These are phyloP conservation scores for Cladobotryum mycophilum DNA, from an alignment of 2,329 filamentous ascomycete species.

Conservation along the genomic window DNA sequence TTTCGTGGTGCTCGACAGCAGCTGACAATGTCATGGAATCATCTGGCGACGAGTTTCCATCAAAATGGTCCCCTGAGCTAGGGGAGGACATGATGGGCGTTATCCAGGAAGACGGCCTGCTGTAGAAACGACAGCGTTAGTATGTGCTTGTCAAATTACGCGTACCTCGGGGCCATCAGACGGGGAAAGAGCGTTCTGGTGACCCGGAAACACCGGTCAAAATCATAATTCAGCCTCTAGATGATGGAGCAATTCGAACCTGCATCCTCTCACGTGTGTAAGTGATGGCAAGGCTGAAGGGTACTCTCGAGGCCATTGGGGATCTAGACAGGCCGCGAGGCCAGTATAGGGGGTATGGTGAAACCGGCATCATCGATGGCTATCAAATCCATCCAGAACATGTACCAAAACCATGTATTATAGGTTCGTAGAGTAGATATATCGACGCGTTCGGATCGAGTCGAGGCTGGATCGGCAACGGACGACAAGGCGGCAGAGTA, in stretches of 20 bases:
- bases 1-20: slow-evolving; percentile 28
- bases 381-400: slow-evolving; percentile 31
- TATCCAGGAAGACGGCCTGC: slow-evolving; percentile 53
- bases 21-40: slow-evolving; percentile 36
- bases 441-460: slow-evolving; percentile 27
- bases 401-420: slow-evolving; percentile 19
- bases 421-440: slow-evolving; percentile 25
- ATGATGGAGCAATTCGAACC: slow-evolving; percentile 31
- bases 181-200: slow-evolving; percentile 20
- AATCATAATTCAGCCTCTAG: slow-evolving; percentile 14
- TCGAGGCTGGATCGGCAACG: slow-evolving; percentile 31
- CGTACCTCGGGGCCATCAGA: slow-evolving; percentile 17
- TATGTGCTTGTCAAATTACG: slow-evolving; percentile 15
- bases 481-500: slow-evolving; percentile 28
- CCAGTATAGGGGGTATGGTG: slow-evolving; percentile 17
- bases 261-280: slow-evolving; percentile 38
- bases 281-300: slow-evolving; percentile 44
- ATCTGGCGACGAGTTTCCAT: slow-evolving; percentile 58
- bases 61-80: slow-evolving; percentile 55
- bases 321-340: slow-evolving; percentile 19
- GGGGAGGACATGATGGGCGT: slow-evolving; percentile 58
- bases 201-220: slow-evolving; percentile 21
- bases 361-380: slow-evolving; percentile 28
- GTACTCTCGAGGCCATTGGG: slow-evolving; percentile 40
- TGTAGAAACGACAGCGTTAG: slow-evolving; percentile 32